Conservation (phyloP, 805 yeast species). For the Metschnikowia cubensis region DNA sequence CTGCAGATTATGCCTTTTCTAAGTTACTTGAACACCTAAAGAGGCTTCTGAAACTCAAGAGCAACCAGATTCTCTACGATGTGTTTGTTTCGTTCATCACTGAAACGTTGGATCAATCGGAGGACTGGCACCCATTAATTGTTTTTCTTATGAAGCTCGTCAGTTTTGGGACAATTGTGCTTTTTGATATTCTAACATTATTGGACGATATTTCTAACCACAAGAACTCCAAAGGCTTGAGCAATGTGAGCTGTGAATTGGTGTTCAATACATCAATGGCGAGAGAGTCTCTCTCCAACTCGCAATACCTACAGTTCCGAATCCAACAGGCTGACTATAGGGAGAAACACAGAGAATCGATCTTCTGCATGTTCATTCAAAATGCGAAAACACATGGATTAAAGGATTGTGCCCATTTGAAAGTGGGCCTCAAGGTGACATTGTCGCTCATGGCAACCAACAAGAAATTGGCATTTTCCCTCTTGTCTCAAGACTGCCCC, state of each 20-base stretch:
- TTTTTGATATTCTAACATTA: constrained; percentile 13
- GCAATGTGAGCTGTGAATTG: constrained; percentile 1
- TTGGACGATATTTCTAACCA: constrained; percentile 8
- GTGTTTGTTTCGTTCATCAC: constrained; percentile 6
- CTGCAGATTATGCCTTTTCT: constrained; percentile 11
- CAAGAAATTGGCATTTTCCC: constrained; percentile 5
- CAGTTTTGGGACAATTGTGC: constrained; percentile 16
- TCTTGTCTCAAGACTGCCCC: constrained; percentile 5
- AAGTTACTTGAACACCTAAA: constrained; percentile 15
- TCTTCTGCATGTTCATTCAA: constrained; percentile 14
- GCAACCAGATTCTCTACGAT: constrained; percentile 4
- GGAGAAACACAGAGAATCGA: constrained; percentile 8
- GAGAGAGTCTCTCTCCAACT: constrained; percentile 8
- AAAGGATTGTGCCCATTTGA: background rate
- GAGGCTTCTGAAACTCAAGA: background rate
- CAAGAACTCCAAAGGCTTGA: background rate
- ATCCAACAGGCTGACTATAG: constrained; percentile 14
- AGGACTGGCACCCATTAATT: constrained; percentile 1
- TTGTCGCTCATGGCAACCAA: constrained; percentile 5
- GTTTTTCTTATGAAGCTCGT: constrained; percentile 17
- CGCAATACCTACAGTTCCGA: constrained; percentile 14
- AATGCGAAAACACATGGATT: constrained; percentile 6
- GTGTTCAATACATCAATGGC: constrained; percentile 4
- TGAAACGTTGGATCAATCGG: background rate
- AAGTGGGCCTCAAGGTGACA: background rate